Evolutionary conservation across 2,329 filamentous ascomycete genomes (phyloP), one percentile per base, ranked within the genome.

Genomic region (Trichoderma asperellum): DNA sequence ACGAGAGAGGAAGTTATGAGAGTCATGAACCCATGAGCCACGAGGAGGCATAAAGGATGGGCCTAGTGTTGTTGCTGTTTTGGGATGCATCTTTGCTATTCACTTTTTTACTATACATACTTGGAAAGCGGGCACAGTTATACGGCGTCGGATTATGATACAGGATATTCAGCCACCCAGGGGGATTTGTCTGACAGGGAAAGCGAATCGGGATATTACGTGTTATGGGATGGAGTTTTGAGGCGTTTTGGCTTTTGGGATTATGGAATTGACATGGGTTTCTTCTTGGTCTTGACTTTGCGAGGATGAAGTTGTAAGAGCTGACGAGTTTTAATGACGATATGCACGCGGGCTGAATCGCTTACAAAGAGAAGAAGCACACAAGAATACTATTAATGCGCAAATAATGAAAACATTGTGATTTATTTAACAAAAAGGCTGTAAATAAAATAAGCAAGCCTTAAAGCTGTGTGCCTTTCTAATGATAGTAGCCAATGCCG

Each of bases 281-380:
- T 21, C 4, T 29, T 64, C 18, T 56, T 34, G 16, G 8, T 16
- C 10, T 63, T 21, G 21, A 14, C 52, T 35, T 49, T 29, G 59
- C 29, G n/a, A 56, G 29, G 18, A 10, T 64, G 21, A 53, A 18
- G 61, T 34, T 27, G 52, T 65, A 37, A 47, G 62, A 14, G 21
- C 16, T 65, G 62, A 65, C 62, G 62, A 65, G 47, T 43, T 43
- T 18, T 43, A 34, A 35, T 29, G 55, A 24, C 37, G 52, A 55
- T 37, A 27, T 11, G 16, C 2, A 29, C 60, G 5, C 60, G 11
- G 4, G 34, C 61, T 29, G 12, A 27, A 32, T 24, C n/a, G 53
- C 53, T 56, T 43, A 64, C 47, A 34, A 64, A 63, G 43, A 56
- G 18, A 43, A 43, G 35, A 64, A 12, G 21, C 34, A 18, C 16